Percentiles rank a stretch among this genome's conserved stretches.
Evolutionary conservation across 1,139 yeast species (phyloP).

Genomic region (Ogataea hybrid): DNA sequence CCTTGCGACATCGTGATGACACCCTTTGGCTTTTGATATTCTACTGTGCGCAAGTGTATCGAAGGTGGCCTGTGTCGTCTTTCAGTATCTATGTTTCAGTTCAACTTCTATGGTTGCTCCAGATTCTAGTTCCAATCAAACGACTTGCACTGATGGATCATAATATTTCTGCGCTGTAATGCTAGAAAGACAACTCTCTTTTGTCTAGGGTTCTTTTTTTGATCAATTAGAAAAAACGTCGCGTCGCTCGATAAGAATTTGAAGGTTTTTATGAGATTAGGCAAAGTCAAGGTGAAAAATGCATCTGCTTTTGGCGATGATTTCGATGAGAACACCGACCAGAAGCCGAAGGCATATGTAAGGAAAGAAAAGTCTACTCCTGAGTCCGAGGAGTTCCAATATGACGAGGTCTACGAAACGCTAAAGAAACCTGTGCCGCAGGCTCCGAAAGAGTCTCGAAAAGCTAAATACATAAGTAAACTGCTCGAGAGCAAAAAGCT

Average conservation of each 20-base stretch:
- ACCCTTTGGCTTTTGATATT: constrained; percentile 1
- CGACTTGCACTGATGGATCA: constrained; percentile 1
- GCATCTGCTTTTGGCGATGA: constrained; percentile 6
- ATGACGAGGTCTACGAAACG: constrained; percentile 33
- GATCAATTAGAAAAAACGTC: constrained; percentile 1
- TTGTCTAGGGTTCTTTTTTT: neutral
- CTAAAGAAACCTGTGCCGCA: constrained; percentile 15
- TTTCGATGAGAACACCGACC: constrained; percentile 3
- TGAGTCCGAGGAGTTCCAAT: constrained; percentile 17
- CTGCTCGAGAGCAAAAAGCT: constrained; percentile 38
- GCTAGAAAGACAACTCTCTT: constrained; percentile 3
- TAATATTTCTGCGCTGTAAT: constrained; percentile 1
- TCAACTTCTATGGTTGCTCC: neutral
- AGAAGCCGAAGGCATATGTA: neutral
- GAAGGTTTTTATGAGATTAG: constrained; percentile 1
- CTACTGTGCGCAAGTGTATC: constrained; percentile 1
- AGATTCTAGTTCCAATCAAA: neutral
- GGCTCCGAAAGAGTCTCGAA: neutral
- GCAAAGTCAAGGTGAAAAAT: constrained; percentile 5
- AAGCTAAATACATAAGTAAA: constrained; percentile 38
- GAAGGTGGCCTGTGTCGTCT: neutral
- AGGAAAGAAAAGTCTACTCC: neutral
- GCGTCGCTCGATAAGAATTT: constrained; percentile 7
- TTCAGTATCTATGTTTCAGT: neutral
- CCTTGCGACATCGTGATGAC: constrained; percentile 33